phyloP scores from a whole-genome alignment of 768 basidiomycete genomes.

The Porphyrellus cyaneotinctus region DNA sequence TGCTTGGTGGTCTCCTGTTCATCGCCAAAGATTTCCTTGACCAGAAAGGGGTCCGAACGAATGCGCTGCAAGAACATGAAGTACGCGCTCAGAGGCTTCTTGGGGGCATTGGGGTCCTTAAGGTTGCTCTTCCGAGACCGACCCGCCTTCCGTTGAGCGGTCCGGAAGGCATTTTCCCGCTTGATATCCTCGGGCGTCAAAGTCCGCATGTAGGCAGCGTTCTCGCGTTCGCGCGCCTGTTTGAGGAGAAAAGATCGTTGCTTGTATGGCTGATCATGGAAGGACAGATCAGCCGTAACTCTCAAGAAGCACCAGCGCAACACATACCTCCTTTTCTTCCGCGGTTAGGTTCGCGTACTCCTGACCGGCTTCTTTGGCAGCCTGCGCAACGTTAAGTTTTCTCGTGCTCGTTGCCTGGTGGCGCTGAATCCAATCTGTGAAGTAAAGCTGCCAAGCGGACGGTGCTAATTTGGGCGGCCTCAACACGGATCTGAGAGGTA shows the following conservation, averaged over 20 bases:
- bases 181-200: slow-evolving; percentile 93
- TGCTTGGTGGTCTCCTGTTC: slow-evolving; percentile 94
- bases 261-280: slow-evolving; percentile 67
- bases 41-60: slow-evolving; percentile 70
- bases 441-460: slow-evolving; percentile 95
- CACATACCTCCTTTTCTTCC: slow-evolving; percentile 78
- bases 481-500: slow-evolving; percentile 69
- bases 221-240: slow-evolving; percentile 78
- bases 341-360: slow-evolving; percentile 76
- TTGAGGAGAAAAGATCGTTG: slow-evolving; percentile 81
- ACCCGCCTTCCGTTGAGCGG: slow-evolving; percentile 89
- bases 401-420: slow-evolving; percentile 74
- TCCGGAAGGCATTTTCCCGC: slow-evolving; percentile 86
- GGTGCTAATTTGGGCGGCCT: slow-evolving; percentile 89
- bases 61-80: slow-evolving; percentile 95
- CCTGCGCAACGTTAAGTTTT: slow-evolving; percentile 93
- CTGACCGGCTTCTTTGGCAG: slow-evolving; percentile 90
- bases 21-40: slow-evolving; percentile 77
- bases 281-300: slow-evolving; percentile 18
- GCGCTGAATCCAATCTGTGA: slow-evolving; percentile 90
- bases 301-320: slow-evolving; percentile 25
- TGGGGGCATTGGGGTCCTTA: slow-evolving; percentile 95
- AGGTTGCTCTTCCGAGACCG: slow-evolving; percentile 92
- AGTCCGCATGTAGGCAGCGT: slow-evolving; percentile 79
- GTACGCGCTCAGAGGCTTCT: slow-evolving; percentile 92